Percentiles rank a stretch among this genome's conserved stretches.
These are phyloP conservation scores for Ophiostoma novo-ulmi DNA, from an alignment of 2,329 filamentous ascomycete genomes.

Conservation along the genomic window DNA sequence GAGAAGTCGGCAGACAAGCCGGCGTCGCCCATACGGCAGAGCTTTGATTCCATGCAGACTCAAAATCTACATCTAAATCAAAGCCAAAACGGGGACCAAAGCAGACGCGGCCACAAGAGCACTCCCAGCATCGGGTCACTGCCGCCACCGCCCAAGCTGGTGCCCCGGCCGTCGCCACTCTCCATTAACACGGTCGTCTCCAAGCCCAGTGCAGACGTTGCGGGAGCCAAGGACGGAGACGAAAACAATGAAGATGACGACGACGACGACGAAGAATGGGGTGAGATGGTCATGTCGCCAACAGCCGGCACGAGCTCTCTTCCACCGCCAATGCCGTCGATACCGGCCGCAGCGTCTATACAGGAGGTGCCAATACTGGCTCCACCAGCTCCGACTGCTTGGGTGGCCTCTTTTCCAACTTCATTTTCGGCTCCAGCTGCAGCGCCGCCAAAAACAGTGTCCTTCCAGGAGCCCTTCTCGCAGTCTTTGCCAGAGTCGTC, in stretches of 20 bases:
- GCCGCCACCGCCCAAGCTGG: conserved; percentile 12
- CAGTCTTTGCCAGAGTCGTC: background rate
- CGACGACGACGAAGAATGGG: conserved; percentile 55
- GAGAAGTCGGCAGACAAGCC: background rate
- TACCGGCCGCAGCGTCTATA: background rate
- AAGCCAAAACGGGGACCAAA: background rate
- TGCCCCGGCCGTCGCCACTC: background rate
- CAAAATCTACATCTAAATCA: background rate
- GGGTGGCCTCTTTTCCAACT: background rate
- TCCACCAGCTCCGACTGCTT: background rate
- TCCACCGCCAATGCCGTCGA: background rate
- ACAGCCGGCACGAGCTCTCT: background rate
- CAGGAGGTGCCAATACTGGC: background rate
- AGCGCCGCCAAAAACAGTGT: background rate
- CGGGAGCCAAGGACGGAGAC: background rate
- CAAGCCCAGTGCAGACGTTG: background rate
- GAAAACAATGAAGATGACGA: conserved; percentile 25
- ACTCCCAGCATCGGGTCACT: background rate
- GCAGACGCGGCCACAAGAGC: background rate
- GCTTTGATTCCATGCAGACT: background rate
- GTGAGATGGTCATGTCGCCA: conserved; percentile 52
- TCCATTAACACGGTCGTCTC: background rate
- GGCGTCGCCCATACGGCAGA: background rate
- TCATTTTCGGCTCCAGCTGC: background rate
- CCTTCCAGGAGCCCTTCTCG: background rate